Percentiles rank a stretch among this genome's conserved stretches.
Evolutionary conservation across 2,329 filamentous ascomycete genomes (phyloP).

Genomic region (Trichoderma sp.): DNA sequence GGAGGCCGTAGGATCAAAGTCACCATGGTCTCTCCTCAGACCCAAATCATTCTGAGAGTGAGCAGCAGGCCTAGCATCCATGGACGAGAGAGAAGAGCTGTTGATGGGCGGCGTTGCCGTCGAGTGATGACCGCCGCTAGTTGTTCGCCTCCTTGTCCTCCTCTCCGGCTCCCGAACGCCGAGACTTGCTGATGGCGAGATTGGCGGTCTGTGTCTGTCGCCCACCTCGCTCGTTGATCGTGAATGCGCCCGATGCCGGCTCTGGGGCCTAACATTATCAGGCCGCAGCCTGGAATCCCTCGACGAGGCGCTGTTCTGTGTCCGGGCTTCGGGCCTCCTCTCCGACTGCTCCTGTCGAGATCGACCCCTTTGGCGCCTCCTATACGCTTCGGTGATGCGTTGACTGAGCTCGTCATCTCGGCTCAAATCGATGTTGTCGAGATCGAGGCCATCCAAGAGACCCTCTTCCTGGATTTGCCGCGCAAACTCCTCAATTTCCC

Average conservation of each 20-base stretch:
- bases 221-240: conserved; percentile 52
- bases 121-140: conserved; percentile 58
- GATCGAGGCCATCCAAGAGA: conserved; percentile 81
- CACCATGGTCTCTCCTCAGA: conserved; percentile 44
- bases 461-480: conserved; percentile 88
- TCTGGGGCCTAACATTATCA: conserved; percentile 35
- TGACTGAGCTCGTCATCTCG: conserved; percentile 91
- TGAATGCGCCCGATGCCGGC: conserved; percentile 48
- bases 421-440: conserved; percentile 80
- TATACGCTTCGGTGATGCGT: conserved; percentile 85
- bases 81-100: conserved; percentile 45
- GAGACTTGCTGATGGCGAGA: conserved; percentile 36
- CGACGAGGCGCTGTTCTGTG: conserved; percentile 43
- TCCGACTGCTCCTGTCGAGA: conserved; percentile 50
- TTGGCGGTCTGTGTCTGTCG: conserved; percentile 56
- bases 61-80: conserved; percentile 53
- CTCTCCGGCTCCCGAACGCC: conserved; percentile 39
- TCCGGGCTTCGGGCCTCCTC: conserved; percentile 48
- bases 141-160: conserved; percentile 51
- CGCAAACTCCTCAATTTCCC: conserved; percentile 87
- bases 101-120: conserved; percentile 49
- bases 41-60: conserved; percentile 68
- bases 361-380: conserved; percentile 70
- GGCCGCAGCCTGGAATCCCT: conserved; percentile 38
- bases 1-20: conserved; percentile 46